Percentiles rank a stretch among this genome's conserved stretches.
Conservation (phyloP, 2,329 filamentous ascomycete genomes). For the Fusarium drepaniforme region DNA sequence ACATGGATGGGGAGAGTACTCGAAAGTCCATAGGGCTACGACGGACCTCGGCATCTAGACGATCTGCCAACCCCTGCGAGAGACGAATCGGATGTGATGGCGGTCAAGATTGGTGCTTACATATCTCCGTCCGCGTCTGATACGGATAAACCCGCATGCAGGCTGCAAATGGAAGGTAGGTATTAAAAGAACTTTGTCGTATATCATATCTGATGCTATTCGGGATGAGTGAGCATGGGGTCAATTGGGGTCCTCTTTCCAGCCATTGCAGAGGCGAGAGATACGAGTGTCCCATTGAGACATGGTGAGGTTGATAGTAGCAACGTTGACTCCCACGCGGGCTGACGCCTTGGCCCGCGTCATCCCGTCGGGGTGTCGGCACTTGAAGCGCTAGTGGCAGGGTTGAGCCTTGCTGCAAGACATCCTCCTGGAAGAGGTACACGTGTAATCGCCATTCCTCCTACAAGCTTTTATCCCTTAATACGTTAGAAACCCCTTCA, state of each 20-base stretch:
- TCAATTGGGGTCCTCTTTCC: neutral
- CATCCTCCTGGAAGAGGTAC: neutral
- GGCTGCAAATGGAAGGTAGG: neutral
- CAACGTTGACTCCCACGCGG: neutral
- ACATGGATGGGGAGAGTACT: neutral
- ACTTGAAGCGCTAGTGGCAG: neutral
- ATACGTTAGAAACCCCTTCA: neutral
- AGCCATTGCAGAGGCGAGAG: neutral
- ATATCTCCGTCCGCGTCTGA: neutral
- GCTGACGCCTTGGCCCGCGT: neutral
- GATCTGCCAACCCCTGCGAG: neutral
- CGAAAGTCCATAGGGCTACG: neutral
- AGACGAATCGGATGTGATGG: neutral
- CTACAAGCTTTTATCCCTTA: neutral
- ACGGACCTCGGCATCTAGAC: neutral
- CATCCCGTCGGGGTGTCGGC: neutral
- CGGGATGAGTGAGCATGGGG: neutral
- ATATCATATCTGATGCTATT: neutral
- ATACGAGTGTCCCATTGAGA: neutral
- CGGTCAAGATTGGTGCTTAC: neutral
- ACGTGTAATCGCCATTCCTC: neutral
- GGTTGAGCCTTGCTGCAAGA: neutral
- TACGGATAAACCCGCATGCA: neutral
- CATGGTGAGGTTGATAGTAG: neutral
- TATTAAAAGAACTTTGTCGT: neutral